Evolutionary conservation across 2,329 filamentous ascomycete species (phyloP).

Genomic region (Coniochaeta hoffmannii): DNA sequence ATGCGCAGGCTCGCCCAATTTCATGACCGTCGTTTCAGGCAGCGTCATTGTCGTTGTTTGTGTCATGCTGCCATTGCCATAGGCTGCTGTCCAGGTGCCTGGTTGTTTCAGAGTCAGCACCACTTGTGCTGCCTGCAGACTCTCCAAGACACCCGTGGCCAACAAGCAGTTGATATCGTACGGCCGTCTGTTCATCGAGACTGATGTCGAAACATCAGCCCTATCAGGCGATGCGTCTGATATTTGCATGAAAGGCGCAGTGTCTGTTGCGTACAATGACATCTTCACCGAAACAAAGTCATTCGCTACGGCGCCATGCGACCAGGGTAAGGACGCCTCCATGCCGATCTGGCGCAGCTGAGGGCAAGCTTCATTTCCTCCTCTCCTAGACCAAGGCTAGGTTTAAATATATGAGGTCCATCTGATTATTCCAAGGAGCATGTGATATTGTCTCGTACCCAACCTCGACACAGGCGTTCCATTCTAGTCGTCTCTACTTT

Average conservation of each 20-base stretch:
- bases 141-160: not conserved
- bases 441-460: not conserved
- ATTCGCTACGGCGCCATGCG: not conserved
- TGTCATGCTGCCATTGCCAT: not conserved
- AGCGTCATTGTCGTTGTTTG: not conserved
- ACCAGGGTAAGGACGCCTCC: not conserved
- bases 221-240: not conserved
- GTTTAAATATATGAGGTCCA: not conserved
- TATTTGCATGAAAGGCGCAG: not conserved
- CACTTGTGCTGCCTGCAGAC: not conserved
- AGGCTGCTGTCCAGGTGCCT: not conserved
- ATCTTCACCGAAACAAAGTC: not conserved
- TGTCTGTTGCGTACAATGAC: not conserved
- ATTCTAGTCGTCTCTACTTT: not conserved
- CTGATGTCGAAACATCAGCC: not conserved
- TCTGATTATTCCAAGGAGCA: not conserved
- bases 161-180: not conserved
- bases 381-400: not conserved
- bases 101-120: not conserved
- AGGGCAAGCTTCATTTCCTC: not conserved
- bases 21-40: not conserved
- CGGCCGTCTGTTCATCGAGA: not conserved
- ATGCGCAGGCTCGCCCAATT: not conserved
- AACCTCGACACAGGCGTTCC: not conserved
- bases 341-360: slow-evolving; percentile 1